Percentiles rank a stretch among this genome's conserved stretches.
phyloP scores from a whole-genome alignment of 768 basidiomycete genomes.

The Stropharia rugosoannulata region DNA sequence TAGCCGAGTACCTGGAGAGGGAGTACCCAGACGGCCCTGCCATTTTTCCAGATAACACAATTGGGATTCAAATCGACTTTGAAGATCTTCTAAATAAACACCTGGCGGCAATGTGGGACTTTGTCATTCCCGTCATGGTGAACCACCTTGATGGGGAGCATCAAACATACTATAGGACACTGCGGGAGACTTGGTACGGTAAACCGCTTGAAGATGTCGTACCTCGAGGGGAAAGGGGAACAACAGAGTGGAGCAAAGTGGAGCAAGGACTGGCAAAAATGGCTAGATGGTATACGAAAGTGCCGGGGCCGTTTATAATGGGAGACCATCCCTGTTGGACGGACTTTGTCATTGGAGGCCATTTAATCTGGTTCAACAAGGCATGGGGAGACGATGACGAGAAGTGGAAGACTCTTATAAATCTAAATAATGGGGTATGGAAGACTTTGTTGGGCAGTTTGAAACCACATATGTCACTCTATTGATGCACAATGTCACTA shows the following conservation, averaged over 20 bases:
- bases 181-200: conserved; percentile 17
- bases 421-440: background rate
- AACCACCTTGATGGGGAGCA: conserved; percentile 10
- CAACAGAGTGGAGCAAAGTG: conserved; percentile 17
- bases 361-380: conserved; percentile 6
- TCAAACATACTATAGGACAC: conserved; percentile 15
- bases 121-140: conserved; percentile 9
- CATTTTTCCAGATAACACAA: conserved; percentile 27
- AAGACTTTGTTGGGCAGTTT: background rate
- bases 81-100: background rate
- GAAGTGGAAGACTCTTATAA: conserved; percentile 27
- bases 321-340: conserved; percentile 33
- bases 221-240: conserved; percentile 14
- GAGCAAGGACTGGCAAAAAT: conserved; percentile 17
- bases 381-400: conserved; percentile 30
- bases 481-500: too few relatives aligned
- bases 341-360: conserved; percentile 40
- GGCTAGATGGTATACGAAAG: conserved; percentile 21
- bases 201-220: conserved; percentile 19
- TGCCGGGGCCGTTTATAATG: conserved; percentile 28
- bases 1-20: conserved; percentile 52
- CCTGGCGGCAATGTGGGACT: background rate
- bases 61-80: conserved; percentile 14
- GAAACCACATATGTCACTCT: too few relatives aligned
- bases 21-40: conserved; percentile 42